A percentile compares a stretch with the other conserved stretches of the same genome.
phyloP scores from a whole-genome alignment of 2,329 filamentous ascomycete genomes.

The Scleromitrula shiraiana region DNA sequence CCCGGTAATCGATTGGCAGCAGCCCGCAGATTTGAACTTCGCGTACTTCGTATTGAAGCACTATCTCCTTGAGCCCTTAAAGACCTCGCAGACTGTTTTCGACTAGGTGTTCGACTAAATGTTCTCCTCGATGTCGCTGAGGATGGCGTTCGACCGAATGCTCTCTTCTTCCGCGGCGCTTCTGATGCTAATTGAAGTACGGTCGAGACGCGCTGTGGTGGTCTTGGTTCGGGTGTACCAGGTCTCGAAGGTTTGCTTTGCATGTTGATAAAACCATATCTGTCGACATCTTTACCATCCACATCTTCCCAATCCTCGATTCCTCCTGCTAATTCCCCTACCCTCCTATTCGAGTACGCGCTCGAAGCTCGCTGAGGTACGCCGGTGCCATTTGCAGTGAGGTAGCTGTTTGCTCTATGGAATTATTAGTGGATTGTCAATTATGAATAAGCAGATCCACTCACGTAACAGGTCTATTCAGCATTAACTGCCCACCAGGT shows the following conservation, averaged over 20 bases:
- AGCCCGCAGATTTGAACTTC: conserved; percentile 44
- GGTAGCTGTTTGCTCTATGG: conserved; percentile 13
- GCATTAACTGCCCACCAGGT: conserved; percentile 7
- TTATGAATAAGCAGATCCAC: conserved; percentile 7
- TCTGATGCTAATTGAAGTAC: conserved; percentile 26
- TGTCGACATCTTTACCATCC: conserved; percentile 52
- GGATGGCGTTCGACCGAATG: conserved; percentile 25
- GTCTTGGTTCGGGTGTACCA: conserved; percentile 29
- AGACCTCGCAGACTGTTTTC: conserved; percentile 50
- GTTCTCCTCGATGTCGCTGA: conserved; percentile 14
- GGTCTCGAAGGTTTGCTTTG: conserved; percentile 33
- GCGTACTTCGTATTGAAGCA: conserved; percentile 37
- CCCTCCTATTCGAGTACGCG: conserved; percentile 19
- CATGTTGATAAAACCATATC: conserved; percentile 58
- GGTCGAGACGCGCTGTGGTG: conserved; percentile 27
- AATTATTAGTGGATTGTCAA: conserved; percentile 13
- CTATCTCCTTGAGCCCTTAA: conserved; percentile 39
- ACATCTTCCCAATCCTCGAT: conserved; percentile 63
- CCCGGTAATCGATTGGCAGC: conserved; percentile 52
- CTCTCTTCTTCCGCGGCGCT: conserved; percentile 24
- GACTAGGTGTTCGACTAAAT: conserved; percentile 36
- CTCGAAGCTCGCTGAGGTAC: conserved; percentile 18
- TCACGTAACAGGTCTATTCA: conserved; percentile 11
- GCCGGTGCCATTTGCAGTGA: conserved; percentile 12
- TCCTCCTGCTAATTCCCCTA: conserved; percentile 46